phyloP scores from a whole-genome alignment of 768 basidiomycete genomes.

The Lactifluus piperatus region DNA sequence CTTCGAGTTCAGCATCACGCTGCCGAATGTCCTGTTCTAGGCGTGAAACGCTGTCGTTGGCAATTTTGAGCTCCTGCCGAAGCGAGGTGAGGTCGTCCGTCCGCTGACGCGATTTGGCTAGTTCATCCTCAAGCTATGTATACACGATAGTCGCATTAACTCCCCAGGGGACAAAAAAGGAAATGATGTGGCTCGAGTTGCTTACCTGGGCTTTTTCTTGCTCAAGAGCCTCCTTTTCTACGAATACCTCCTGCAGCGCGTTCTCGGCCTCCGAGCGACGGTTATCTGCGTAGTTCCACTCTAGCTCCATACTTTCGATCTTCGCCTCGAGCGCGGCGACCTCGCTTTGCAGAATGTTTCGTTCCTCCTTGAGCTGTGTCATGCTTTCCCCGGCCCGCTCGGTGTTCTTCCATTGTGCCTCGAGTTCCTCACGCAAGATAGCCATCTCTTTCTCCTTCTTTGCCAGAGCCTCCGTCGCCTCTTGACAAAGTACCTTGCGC shows the following conservation, averaged over 20 bases:
- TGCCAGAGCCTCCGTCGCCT: conserved; percentile 33
- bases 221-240: conserved; percentile 44
- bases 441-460: conserved; percentile 26
- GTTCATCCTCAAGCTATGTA: conserved; percentile 42
- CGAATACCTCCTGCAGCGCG: conserved; percentile 46
- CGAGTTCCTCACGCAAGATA: conserved; percentile 51
- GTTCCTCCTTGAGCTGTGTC: conserved; percentile 28
- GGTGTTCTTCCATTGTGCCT: conserved; percentile 63
- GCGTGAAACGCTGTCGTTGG: conserved; percentile 42
- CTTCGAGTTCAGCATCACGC: conserved; percentile 47
- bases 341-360: conserved; percentile 25
- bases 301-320: conserved; percentile 38
- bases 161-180: background rate
- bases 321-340: conserved; percentile 23
- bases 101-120: conserved; percentile 46
- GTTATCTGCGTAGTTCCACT: conserved; percentile 50
- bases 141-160: background rate
- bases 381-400: conserved; percentile 46
- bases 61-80: conserved; percentile 47
- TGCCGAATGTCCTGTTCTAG: conserved; percentile 49
- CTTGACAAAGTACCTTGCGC: conserved; percentile 33
- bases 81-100: conserved; percentile 41
- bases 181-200: background rate
- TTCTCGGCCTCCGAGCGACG: conserved; percentile 46
- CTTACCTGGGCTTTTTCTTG: conserved; percentile 22